Conservation (phyloP, 495 filamentous ascomycete species). For the Melanomma pulvis-pyrius region DNA sequence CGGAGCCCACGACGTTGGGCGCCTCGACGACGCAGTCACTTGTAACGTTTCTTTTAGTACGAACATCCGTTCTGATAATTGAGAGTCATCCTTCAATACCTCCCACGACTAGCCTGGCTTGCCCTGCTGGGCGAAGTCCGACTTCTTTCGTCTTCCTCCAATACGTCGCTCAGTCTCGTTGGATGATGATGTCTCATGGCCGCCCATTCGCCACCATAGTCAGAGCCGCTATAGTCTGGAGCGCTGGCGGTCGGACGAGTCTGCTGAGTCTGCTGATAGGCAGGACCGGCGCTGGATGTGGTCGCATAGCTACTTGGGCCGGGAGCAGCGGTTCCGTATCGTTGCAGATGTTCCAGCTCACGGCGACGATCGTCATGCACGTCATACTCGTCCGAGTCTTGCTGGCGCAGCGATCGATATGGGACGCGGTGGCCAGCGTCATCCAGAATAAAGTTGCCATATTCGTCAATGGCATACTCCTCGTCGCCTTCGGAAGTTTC, state of each 20-base stretch:
- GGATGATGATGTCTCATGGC: conserved; percentile 87
- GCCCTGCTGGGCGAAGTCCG: conserved; percentile 47
- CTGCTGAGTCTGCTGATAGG: conserved; percentile 13
- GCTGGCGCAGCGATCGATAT: conserved; percentile 40
- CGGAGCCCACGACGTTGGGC: not conserved
- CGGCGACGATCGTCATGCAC: conserved; percentile 51
- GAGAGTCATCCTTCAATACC: conserved; percentile 28
- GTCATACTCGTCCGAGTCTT: conserved; percentile 56
- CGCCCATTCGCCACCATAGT: conserved; percentile 78
- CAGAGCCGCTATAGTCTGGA: conserved; percentile 62
- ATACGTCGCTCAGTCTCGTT: conserved; percentile 89
- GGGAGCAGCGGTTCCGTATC: conserved; percentile 46
- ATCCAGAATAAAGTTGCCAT: conserved; percentile 55
- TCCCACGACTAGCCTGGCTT: conserved; percentile 42
- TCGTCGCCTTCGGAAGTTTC: conserved; percentile 60
- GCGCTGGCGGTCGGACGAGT: conserved; percentile 14
- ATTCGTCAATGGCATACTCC: conserved; percentile 56
- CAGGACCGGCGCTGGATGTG: conserved; percentile 22
- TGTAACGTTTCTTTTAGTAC: not conserved
- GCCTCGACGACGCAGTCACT: not conserved
- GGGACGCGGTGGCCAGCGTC: conserved; percentile 49
- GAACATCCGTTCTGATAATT: not conserved
- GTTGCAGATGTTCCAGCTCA: conserved; percentile 53
- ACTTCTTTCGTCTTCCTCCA: conserved; percentile 79
- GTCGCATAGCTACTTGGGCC: conserved; percentile 41